Evolutionary conservation across 2,329 filamentous ascomycete species (phyloP).

Genomic region (Fusarium torreyae): DNA sequence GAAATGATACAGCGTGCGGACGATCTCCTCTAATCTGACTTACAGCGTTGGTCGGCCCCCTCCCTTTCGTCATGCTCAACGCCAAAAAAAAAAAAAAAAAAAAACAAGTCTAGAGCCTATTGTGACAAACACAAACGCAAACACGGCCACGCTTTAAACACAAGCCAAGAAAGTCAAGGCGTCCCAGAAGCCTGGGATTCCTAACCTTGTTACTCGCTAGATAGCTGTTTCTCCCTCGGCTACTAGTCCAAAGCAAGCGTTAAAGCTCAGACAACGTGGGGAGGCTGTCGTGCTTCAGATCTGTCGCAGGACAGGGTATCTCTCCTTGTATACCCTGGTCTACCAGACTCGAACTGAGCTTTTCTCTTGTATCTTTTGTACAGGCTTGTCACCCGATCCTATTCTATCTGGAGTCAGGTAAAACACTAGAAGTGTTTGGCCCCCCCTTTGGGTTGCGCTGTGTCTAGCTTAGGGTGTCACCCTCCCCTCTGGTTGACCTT

Average conservation of each 20-base stretch:
- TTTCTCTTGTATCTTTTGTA: conserved; percentile 36
- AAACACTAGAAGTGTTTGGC: conserved; percentile 45
- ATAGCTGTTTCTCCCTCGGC: conserved; percentile 22
- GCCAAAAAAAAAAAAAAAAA: neutral
- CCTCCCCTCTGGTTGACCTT: conserved; percentile 33
- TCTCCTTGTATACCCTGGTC: conserved; percentile 38
- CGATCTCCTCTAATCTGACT: conserved; percentile 18
- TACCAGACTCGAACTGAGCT: conserved; percentile 36
- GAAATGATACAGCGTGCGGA: conserved; percentile 4
- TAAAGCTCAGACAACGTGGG: conserved; percentile 44
- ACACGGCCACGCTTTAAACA: conserved; percentile 4
- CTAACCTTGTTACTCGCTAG: conserved; percentile 12
- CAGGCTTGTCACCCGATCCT: conserved; percentile 33
- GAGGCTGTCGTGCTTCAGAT: conserved; percentile 61
- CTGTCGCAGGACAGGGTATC: conserved; percentile 63
- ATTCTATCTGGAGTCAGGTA: conserved; percentile 43
- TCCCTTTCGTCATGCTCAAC: conserved; percentile 17
- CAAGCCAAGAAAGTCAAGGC: conserved; percentile 35
- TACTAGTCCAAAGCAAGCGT: conserved; percentile 31
- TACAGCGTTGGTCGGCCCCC: neutral
- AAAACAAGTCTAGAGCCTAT: conserved; percentile 7
- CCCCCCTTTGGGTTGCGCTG: conserved; percentile 34
- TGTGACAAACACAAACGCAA: conserved; percentile 22
- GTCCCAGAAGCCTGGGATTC: conserved; percentile 43
- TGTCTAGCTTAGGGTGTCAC: conserved; percentile 34